Evolutionary conservation across 2,329 filamentous ascomycete species (phyloP), one percentile per base, ranked within the genome.

Genomic region (Fusarium sterilihyphosum): DNA sequence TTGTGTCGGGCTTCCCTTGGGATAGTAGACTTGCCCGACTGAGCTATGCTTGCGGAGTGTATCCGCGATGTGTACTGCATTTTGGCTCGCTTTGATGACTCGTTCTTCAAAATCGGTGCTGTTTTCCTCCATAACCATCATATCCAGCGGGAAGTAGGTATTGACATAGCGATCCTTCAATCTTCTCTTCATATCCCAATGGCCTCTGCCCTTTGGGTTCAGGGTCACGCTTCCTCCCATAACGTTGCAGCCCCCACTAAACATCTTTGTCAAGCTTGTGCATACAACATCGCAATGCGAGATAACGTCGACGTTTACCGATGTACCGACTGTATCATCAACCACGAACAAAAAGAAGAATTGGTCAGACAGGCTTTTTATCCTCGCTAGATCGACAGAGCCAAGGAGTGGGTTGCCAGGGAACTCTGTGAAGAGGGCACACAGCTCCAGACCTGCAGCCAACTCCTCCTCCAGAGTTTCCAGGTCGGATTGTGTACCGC

Each of bases 181-280:
- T 12, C 52, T 53, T 16, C n/a, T 13, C 59, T 59, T 47, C 47
- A 89, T 75, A 50, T 67, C 6, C 73, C 14, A 35, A 85, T 84
- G 65, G 80, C 70, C 6, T 41, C 65, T 70, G 1, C 84, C 85
- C 16, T 79, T 73, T 0, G 86, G 86, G 64, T 86, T 86, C 37
- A 89, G 76, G 24, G 84, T 80, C 16, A 82, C 72, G 65, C 84
- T 85, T 16, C 85, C 88, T 29, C 81, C 87, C 83, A 89, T 86
- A 50, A 88, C 85, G 70, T 91, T 86, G 33, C 86, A 85, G 68
- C 85, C 85, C 8, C 89, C 89, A 61, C 83, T 88, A 73, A 91
- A 90, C 24, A 84, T 84, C 75, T 90, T 90, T 9, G 88, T 89
- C 33, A 90, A 79, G 40, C 84, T 86, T 3, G 85, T 86, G n/a